Conservation (phyloP, 352 stramenopile species). For the Pelagophyceae sp. region DNA sequence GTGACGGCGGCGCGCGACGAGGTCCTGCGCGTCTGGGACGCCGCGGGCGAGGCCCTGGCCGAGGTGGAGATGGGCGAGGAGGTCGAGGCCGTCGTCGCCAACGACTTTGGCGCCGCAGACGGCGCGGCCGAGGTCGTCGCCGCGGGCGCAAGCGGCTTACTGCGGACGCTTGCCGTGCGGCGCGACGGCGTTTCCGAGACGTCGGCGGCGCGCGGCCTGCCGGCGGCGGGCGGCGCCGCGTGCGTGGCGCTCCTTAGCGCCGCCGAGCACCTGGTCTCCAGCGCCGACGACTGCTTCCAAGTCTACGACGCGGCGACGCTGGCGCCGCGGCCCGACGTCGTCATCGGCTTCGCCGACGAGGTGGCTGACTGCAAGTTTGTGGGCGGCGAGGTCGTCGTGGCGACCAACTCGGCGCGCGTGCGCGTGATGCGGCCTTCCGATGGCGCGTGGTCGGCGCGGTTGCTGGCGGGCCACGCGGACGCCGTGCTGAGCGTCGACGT, state of each 20-base stretch:
- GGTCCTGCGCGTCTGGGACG: slow-evolving; percentile 74
- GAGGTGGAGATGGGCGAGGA: background rate
- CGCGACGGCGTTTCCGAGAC: background rate
- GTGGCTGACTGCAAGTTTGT: slow-evolving; percentile 93
- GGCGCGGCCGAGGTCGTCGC: background rate
- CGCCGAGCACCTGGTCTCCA: slow-evolving; percentile 59
- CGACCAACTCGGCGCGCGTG: slow-evolving; percentile 87
- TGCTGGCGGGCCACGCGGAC: slow-evolving; percentile 91
- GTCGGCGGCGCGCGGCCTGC: background rate
- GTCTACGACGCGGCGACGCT: slow-evolving; percentile 58
- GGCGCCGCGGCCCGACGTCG: slow-evolving; percentile 44
- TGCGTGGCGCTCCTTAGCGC: background rate
- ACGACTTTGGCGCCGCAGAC: background rate
- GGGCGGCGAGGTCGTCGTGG: slow-evolving; percentile 71
- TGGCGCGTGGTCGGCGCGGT: slow-evolving; percentile 75
- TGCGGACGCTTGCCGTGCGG: background rate
- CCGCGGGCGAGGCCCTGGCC: background rate
- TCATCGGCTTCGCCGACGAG: slow-evolving; percentile 91
- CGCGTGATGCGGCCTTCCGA: slow-evolving; percentile 79
- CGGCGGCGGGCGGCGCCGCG: background rate
- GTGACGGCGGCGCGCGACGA: slow-evolving; percentile 87
- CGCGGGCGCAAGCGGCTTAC: background rate
- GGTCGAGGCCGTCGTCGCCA: slow-evolving; percentile 16
- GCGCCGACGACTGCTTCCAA: slow-evolving; percentile 70
- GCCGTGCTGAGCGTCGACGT: slow-evolving; percentile 91